These are phyloP conservation scores for Epichloe coenophiala DNA, from an alignment of 2,329 filamentous ascomycete genomes.

Conservation along the genomic window DNA sequence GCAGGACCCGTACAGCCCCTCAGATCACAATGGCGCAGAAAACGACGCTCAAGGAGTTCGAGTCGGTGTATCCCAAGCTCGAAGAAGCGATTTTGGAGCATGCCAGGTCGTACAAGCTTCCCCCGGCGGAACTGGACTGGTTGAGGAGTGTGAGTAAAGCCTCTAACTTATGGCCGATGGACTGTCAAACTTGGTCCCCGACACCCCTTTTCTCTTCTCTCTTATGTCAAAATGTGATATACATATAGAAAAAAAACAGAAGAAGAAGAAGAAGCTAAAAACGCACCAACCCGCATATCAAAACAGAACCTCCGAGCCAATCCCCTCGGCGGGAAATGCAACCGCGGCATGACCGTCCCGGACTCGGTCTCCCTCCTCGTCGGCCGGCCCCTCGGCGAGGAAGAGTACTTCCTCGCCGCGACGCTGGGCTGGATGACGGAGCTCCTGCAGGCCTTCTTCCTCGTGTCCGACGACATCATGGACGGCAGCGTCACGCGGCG, in stretches of 20 bases:
- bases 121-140: constrained; percentile 70
- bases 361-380: constrained; percentile 78
- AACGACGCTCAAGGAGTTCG: constrained; percentile 73
- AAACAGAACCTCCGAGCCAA: constrained; percentile 69
- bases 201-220: too few species aligned
- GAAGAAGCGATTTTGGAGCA: constrained; percentile 69
- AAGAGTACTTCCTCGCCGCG: constrained; percentile 80
- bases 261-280: not conserved
- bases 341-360: constrained; percentile 94
- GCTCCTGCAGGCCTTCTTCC: constrained; percentile 96
- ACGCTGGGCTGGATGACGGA: constrained; percentile 96
- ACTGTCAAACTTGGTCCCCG: too few species aligned
- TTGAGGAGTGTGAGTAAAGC: constrained; percentile 57
- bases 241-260: not conserved
- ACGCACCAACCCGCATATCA: not conserved
- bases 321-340: constrained; percentile 89
- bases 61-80: constrained; percentile 77
- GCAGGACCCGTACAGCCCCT: too few species aligned
- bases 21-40: constrained; percentile 45
- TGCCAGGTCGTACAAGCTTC: constrained; percentile 70
- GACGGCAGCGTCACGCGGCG: constrained; percentile 89
- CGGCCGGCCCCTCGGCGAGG: constrained; percentile 52
- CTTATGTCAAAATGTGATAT: too few species aligned
- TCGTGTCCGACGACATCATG: constrained; percentile 98
- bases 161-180: too few species aligned